Evolutionary conservation across 2,329 filamentous ascomycete species (phyloP), one percentile per base, ranked within the genome.

Genomic region (Xylariales sp.): DNA sequence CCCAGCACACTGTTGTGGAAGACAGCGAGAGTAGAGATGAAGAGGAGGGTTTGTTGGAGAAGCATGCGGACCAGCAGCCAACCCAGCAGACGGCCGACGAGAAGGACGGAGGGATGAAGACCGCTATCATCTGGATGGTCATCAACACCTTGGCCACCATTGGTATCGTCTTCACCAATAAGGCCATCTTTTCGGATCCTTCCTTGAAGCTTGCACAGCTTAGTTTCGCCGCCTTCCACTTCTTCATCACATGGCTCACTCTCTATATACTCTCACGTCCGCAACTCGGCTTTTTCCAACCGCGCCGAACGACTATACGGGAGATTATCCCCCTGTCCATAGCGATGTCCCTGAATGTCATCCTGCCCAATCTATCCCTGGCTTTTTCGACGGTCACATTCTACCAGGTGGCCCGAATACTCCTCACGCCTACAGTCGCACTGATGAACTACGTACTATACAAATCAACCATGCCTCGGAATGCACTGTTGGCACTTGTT

Each of bases 81-180:
- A 53, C 39, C 10, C 44, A 35, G 19, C 45, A 63, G 46, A 59
- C 63, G 10, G 46, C 62, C 7, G 51, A 60, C 24, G 58, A 63
- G 45, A 16, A 43, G 16, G 34, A 31, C 32, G 46, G 56, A 24
- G 61, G 62, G 12, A 63, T 68, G 35, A 51, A 51, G 20, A 61
- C 66, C 28, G 62, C 68, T 4, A 42, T 74, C 15, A 58, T 71
- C 40, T 82, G 79, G 78, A 81, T 80, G 61, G 51, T 63, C 29
- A 65, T 82, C 52, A 83, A 83, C 54, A 82, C 76, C 12, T 46
- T 82, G 47, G 77, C 79, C 3, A 82, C 79, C 1, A 74, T 82
- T 43, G 74, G 75, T 34, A 82, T 83, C 54, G 78, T 86, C 54
- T 84, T 84, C 57, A 80, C 78, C 31, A 85, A 85, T 65, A 85